Evolutionary conservation across 176 grass and related monocot species (phyloP).

Genomic region (Microstegium vimineum): DNA sequence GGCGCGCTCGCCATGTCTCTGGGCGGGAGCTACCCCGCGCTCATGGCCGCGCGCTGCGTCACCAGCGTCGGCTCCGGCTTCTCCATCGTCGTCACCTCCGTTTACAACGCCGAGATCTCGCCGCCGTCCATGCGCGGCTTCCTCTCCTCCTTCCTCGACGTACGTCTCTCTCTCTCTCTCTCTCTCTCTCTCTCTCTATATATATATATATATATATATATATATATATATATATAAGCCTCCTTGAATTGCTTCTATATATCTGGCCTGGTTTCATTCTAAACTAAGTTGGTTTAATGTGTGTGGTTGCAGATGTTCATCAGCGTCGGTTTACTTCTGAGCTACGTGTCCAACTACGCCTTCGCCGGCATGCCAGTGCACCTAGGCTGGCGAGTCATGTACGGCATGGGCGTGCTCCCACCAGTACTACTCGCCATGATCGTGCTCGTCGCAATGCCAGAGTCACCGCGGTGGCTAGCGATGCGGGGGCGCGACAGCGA

Average conservation of each 20-base stretch:
- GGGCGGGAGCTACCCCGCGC: slow-evolving; percentile 19
- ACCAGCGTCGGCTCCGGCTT: slow-evolving; percentile 37
- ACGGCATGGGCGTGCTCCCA: slow-evolving; percentile 10
- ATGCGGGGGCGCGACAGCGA: slow-evolving; percentile 45
- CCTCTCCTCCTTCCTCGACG: background rate
- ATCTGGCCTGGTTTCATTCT: background rate
- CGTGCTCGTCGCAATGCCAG: slow-evolving; percentile 51
- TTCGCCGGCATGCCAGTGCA: slow-evolving; percentile 38
- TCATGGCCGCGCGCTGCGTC: slow-evolving; percentile 40
- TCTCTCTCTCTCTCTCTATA: too few relatives aligned
- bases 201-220: too few relatives aligned
- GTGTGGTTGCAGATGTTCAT: background rate
- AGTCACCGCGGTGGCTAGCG: slow-evolving; percentile 67
- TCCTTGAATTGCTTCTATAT: background rate
- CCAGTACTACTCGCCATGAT: slow-evolving; percentile 26
- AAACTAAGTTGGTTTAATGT: background rate
- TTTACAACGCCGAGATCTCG: slow-evolving; percentile 48
- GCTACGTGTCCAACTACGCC: slow-evolving; percentile 20
- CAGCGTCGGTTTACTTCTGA: background rate
- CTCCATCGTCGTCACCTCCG: slow-evolving; percentile 4
- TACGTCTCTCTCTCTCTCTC: too few relatives aligned
- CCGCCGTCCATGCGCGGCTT: slow-evolving; percentile 40
- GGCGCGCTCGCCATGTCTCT: slow-evolving; percentile 41
- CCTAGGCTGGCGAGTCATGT: slow-evolving; percentile 51
- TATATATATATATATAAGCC: too few relatives aligned